Percentiles rank a stretch among this genome's conserved stretches.
phyloP scores from a whole-genome alignment of 305 asterid genomes.

The Withania somnifera region DNA sequence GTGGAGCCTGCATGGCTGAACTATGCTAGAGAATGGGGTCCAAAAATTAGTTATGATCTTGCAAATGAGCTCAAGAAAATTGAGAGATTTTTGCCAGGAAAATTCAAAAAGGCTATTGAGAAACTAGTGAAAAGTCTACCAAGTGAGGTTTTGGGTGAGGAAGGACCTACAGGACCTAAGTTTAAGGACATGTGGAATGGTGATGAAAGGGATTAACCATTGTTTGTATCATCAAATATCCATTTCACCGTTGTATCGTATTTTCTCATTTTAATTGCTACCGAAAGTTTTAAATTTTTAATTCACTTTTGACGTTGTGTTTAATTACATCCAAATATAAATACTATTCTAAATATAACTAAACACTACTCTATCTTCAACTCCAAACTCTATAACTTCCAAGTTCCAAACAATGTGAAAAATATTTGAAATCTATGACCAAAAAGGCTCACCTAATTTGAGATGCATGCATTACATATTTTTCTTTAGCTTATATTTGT shows the following conservation, averaged over 20 bases:
- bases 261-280: not conserved
- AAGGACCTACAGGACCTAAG: conserved; percentile 67
- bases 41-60: conserved; percentile 28
- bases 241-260: not conserved
- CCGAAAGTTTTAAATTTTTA: too few species aligned
- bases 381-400: not conserved
- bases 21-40: conserved; percentile 51
- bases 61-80: conserved; percentile 35
- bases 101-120: conserved; percentile 26
- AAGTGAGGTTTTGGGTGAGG: conserved; percentile 47
- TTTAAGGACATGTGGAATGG: conserved; percentile 46
- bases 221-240: not conserved
- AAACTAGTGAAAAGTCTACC: conserved; percentile 37
- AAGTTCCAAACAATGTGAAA: not conserved
- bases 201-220: conserved; percentile 29
- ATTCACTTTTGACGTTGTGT: not conserved
- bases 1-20: conserved; percentile 37
- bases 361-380: not conserved
- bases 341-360: not conserved
- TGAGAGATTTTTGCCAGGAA: conserved; percentile 36
- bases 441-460: not conserved
- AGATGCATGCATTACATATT: not conserved
- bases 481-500: not conserved
- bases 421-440: not conserved
- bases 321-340: not conserved